Base-by-base conservation (phyloP, 2,329 filamentous ascomycete genomes). In the Alternaria infectoria region DNA sequence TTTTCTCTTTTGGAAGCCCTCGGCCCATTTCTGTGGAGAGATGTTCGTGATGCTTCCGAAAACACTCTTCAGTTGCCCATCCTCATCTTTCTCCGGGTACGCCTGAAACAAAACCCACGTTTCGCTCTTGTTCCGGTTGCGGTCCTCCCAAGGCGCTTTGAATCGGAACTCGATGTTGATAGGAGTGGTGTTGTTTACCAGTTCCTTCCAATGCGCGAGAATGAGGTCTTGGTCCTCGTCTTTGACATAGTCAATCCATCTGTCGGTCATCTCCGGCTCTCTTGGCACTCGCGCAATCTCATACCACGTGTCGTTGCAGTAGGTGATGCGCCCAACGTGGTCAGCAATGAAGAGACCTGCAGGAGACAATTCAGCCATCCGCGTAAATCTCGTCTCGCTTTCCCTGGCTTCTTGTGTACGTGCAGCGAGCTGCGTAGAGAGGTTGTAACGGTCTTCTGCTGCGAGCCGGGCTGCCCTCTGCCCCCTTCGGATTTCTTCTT, bases 321-420 rank as follows among this genome's bases (percentile, higher is more conserved):
- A 96, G 10, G 87, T 91, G 70, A 96, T 91, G 23, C 86, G 83
- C 4, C 93, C 92, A 44, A 84, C 79, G 0, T 87, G 85, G 73
- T 93, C 87, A n/a, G 91, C 91, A 69, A 96, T 94, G 76, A 95
- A 95, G 81, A 96, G 90, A 26, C 92, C 93, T 1, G 94, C 92
- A 0, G 92, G 92, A 0, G 91, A 91, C 67, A 93, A 92, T 74
- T 94, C 92, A 3, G 92, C 91, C 91, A 96, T 93, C 47, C 91
- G 86, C 1, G 91, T 93, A 75, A 96, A 96, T 61, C 90, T 90
- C 30, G 91, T 90, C 76, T 96, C 92, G 74, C 89, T 86, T 59
- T 87, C 85, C 25, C 83, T 82, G 3, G 85, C 86, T 75, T 87
- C 84, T 73, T 86, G 83, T 2, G 86, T 87, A 51, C 85, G 80